Evolutionary conservation across 139 green algal species (phyloP), one percentile per base, ranked within the genome.

Genomic region (Tetradesmus lagerheimii): DNA sequence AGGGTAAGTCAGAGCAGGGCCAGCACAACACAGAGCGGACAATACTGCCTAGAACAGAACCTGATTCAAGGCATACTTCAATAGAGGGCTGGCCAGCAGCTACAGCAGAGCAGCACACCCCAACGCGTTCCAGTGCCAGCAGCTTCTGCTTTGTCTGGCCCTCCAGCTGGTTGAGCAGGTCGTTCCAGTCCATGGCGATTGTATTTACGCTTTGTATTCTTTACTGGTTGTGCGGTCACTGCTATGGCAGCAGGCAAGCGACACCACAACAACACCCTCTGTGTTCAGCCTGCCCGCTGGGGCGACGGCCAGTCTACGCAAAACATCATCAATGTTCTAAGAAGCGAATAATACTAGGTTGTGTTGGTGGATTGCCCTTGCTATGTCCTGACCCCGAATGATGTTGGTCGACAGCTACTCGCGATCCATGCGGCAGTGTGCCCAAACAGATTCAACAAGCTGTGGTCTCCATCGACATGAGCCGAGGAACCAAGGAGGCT

Each of bases 111-210:
- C 74, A 39, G 34, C 74, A 31, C 31, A 39, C 20, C 35, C n/a
- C 50, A 34, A 16, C 50, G 50, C 75, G 82, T n/a, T 93, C 91
- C 39, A 95, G 66, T 0, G 74, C 91, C n/a, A 91, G 25, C 9
- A 93, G 38, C 5, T 89, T 88, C 62, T 92, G 86, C 80, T 93
- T 95, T 16, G 43, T 87, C 29, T 88, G 62, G 20, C 50, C 75
- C 50, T 74, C 67, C 50, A 94, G 87, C 47, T 92, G 82, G 14
- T 80, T 75, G 4, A 84, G 79, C 2, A 93, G 81, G 15, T 47
- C 5, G 39, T 37, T 43, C 91, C 86, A 93, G 0, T 82, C 88
- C 64, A 78, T 82, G 31, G 34, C 66, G 53, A 82, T 86, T 47
- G 37, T 62, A 53, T 85, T n/a, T 62, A 31, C 23, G 15, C 78